phyloP scores from a whole-genome alignment of 805 yeast species.

The Starmerella cellae region DNA sequence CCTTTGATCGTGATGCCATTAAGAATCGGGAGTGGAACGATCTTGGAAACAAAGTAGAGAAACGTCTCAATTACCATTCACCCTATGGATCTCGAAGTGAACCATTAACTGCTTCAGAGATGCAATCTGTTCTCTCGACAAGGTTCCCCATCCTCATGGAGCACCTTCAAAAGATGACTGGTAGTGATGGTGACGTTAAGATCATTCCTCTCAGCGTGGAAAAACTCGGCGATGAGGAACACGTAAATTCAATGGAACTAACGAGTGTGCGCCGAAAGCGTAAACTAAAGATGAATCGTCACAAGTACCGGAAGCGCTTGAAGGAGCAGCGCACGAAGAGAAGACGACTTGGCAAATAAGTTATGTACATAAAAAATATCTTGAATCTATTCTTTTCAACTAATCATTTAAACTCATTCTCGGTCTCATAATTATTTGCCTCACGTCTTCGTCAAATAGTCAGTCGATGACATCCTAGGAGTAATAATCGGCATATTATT shows the following conservation, averaged over 20 bases:
- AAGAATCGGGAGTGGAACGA: background rate
- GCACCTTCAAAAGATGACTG: constrained; percentile 9
- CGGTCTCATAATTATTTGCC: too few relatives aligned
- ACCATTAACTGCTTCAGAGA: constrained; percentile 2
- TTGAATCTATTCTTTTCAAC: too few relatives aligned
- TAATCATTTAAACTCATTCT: too few relatives aligned
- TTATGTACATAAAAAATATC: constrained; percentile 4
- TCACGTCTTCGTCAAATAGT: too few relatives aligned
- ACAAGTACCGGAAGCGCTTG: constrained; percentile 93
- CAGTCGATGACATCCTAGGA: too few relatives aligned
- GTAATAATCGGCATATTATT: too few relatives aligned
- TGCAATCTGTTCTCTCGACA: constrained; percentile 3
- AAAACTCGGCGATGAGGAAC: constrained; percentile 1
- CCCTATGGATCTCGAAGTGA: background rate
- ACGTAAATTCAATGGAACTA: constrained; percentile 19
- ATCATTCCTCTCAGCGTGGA: constrained; percentile 12
- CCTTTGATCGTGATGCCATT: constrained; percentile 22
- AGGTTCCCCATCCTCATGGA: constrained; percentile 10
- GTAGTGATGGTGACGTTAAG: constrained; percentile 10
- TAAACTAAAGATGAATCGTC: constrained; percentile 93
- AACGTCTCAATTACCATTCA: background rate
- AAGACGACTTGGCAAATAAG: constrained; percentile 23
- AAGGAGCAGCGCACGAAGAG: constrained; percentile 57
- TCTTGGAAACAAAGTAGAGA: background rate
- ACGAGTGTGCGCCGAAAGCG: constrained; percentile 40